phyloP scores from a whole-genome alignment of 768 basidiomycete species.

The Lentinula detonsa region DNA sequence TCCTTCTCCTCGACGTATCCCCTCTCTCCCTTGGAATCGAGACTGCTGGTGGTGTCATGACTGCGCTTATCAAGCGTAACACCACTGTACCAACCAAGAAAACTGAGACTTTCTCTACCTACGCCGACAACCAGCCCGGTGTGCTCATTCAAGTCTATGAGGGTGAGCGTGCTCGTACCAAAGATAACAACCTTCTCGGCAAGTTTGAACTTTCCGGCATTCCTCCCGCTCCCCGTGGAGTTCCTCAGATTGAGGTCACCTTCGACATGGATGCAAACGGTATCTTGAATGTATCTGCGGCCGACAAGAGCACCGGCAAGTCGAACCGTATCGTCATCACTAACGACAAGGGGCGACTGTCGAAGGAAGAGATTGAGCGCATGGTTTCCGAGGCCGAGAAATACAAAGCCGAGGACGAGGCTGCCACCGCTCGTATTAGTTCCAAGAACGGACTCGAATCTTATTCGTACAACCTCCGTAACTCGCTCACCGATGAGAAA shows the following conservation, averaged over 20 bases:
- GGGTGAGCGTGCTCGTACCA: constrained; percentile 84
- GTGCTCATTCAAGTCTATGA: constrained; percentile 89
- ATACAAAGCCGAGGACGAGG: constrained; percentile 49
- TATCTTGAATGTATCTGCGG: constrained; percentile 76
- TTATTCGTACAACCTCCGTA: constrained; percentile 61
- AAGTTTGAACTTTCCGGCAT: constrained; percentile 91
- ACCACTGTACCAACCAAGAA: constrained; percentile 48
- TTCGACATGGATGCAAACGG: constrained; percentile 88
- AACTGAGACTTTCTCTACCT: constrained; percentile 70
- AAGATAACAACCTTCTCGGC: constrained; percentile 87
- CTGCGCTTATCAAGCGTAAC: constrained; percentile 43
- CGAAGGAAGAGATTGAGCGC: constrained; percentile 48
- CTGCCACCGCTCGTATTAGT: constrained; percentile 51
- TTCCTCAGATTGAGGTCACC: constrained; percentile 88
- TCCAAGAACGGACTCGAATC: constrained; percentile 73
- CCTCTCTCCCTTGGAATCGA: constrained; percentile 55
- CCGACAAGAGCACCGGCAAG: constrained; percentile 85
- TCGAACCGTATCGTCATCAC: constrained; percentile 74
- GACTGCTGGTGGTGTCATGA: constrained; percentile 61
- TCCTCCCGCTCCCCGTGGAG: constrained; percentile 82
- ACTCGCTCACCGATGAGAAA: constrained; percentile 57
- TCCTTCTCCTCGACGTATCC: constrained; percentile 54
- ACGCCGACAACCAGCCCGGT: constrained; percentile 83
- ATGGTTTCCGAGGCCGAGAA: constrained; percentile 51
- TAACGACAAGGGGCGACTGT: constrained; percentile 61